A percentile compares a stretch with the other conserved stretches of the same genome.
Conservation (phyloP, 768 basidiomycete species). For the Suillus spraguei region DNA sequence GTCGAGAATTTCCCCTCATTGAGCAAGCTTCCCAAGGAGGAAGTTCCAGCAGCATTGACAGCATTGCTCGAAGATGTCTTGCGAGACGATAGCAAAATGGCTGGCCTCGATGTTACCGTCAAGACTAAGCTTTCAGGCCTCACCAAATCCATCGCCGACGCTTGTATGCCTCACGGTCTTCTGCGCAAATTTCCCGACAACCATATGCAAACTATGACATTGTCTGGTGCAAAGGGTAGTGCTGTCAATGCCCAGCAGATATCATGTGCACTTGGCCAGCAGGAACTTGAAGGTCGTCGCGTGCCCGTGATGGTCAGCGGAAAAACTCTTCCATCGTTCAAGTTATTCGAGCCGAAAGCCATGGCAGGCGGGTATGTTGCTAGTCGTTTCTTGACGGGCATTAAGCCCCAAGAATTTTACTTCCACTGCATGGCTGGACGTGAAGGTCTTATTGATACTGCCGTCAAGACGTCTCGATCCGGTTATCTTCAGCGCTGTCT, state of each 20-base stretch:
- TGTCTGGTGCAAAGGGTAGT: conserved; percentile 97
- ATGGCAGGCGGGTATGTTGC: conserved; percentile 98
- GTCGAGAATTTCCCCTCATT: conserved; percentile 90
- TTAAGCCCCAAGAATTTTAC: conserved; percentile 98
- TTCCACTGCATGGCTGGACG: conserved; percentile 99
- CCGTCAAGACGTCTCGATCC: conserved; percentile 97
- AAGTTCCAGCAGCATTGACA: conserved; percentile 59
- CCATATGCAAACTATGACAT: conserved; percentile 99
- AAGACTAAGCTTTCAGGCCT: conserved; percentile 85
- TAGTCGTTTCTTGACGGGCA: conserved; percentile 97
- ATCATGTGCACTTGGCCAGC: conserved; percentile 96
- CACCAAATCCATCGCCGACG: conserved; percentile 87
- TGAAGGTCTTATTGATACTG: conserved; percentile 98
- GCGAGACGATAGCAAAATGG: conserved; percentile 96
- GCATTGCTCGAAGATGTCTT: conserved; percentile 87
- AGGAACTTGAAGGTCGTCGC: conserved; percentile 97
- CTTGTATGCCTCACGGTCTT: conserved; percentile 83
- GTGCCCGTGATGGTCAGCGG: conserved; percentile 99
- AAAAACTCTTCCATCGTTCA: conserved; percentile 97
- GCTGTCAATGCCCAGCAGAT: conserved; percentile 98
- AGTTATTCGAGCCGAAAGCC: conserved; percentile 95
- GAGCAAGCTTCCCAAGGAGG: conserved; percentile 46
- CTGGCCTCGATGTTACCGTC: conserved; percentile 90
- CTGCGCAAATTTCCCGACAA: conserved; percentile 96
- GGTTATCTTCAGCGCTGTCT: conserved; percentile 98